Base-by-base conservation (phyloP, 202 grass and related monocot genomes). In the Eragrostis tef region DNA sequence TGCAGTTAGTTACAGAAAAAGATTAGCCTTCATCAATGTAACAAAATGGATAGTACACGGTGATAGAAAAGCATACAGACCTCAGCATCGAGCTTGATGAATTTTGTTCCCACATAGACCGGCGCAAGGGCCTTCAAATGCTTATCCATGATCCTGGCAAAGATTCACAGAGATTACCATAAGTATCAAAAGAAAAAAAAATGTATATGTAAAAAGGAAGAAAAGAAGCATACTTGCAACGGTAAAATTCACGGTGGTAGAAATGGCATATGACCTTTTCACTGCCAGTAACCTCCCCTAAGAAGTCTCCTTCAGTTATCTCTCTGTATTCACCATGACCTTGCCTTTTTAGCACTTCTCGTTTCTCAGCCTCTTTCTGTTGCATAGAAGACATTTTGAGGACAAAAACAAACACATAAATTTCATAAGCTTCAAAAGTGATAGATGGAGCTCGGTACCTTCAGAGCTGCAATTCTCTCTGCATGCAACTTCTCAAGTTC, bases 401-500 rank as follows among this genome's bases (percentile, higher is more conserved):
- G 47, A 67, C 64, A 43, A 29, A 47, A 54, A 58, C 17, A 19
- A 70, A 56, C 14, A 70, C 13, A 9, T 43, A 75, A 25, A 2
- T 71, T 27, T 68, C 17, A 74, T 27, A 83, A 83, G 36, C 44
- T 39, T 86, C 25, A 24, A 14, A 50, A 78, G 36, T 36, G 69
- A 51, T 64, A 27, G 26, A 60, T 74, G 76, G 27, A 63, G 25
- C 46, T 58, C 65, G 69, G 62, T 80, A 98, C 95, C 92, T 98
- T 98, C 27, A 98, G 79, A 86, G 95, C 88, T 73, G 95, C 95
- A 84, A 98, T 86, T 88, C 95, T 89, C 64, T 98, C 95, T 4
- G 92, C 92, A 62, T 98, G 95, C 82, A 94, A 79, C 71, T 93
- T 98, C 77, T 98, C 95, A 74, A 98, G 92, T 75, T 98, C 95